A percentile compares a stretch with the other conserved stretches of the same genome.
phyloP scores from a whole-genome alignment of 2,329 filamentous ascomycete genomes.

The Verticillium dahliae region DNA sequence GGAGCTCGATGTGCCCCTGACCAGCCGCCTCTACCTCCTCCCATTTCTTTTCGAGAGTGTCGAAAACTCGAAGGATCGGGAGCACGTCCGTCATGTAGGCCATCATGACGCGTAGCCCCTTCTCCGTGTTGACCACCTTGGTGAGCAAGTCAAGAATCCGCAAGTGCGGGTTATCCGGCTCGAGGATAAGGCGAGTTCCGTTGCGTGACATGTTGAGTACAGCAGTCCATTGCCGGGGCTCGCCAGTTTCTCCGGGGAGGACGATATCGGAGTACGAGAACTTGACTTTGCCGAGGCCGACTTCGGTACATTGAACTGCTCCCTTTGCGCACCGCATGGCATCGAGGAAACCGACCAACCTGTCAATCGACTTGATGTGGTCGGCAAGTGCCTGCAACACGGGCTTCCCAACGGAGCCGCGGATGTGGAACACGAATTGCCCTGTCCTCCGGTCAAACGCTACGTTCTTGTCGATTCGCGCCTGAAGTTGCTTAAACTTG shows the following conservation, averaged over 20 bases:
- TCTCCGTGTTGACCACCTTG: slow-evolving; percentile 48
- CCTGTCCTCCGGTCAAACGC: slow-evolving; percentile 53
- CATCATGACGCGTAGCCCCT: slow-evolving; percentile 45
- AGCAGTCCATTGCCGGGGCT: slow-evolving; percentile 39
- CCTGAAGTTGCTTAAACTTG: slow-evolving; percentile 48
- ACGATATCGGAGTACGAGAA: slow-evolving; percentile 56
- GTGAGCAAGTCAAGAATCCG: slow-evolving; percentile 54
- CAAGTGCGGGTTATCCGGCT: slow-evolving; percentile 60
- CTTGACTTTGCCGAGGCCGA: slow-evolving; percentile 55
- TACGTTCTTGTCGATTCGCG: slow-evolving; percentile 53
- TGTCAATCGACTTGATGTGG: slow-evolving; percentile 60
- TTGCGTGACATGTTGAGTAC: slow-evolving; percentile 45
- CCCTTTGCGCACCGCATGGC: slow-evolving; percentile 52
- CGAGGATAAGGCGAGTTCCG: slow-evolving; percentile 27
- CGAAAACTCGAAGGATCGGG: slow-evolving; percentile 56
- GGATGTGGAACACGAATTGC: slow-evolving; percentile 56
- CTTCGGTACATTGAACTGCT: slow-evolving; percentile 49
- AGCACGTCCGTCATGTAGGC: slow-evolving; percentile 53
- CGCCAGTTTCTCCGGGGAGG: slow-evolving; percentile 12
- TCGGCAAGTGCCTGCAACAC: slow-evolving; percentile 52
- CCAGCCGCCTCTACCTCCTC: slow-evolving; percentile 29
- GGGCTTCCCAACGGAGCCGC: slow-evolving; percentile 50
- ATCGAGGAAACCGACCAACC: slow-evolving; percentile 63
- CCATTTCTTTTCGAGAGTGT: slow-evolving; percentile 53
- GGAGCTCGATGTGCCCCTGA: slow-evolving; percentile 42